Conservation (phyloP, 345 rosid species). For the Hibiscus tridactylites region DNA sequence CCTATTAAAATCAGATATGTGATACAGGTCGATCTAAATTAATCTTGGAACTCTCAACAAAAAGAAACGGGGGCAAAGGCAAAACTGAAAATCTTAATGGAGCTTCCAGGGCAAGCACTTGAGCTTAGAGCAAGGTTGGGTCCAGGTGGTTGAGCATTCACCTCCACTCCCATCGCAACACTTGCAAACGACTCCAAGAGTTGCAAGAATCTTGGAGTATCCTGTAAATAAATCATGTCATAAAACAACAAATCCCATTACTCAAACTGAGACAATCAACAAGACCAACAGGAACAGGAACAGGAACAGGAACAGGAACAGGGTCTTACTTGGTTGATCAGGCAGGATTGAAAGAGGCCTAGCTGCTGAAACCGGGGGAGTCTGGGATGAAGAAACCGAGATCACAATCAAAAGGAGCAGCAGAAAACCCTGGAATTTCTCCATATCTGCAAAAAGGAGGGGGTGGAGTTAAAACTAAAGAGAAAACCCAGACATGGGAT, state of each 20-base stretch:
- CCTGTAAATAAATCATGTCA: slow-evolving; percentile 8
- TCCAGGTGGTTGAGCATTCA: slow-evolving; percentile 39
- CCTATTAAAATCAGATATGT: too few relatives aligned
- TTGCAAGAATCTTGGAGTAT: slow-evolving; percentile 30
- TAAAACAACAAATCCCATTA: not conserved
- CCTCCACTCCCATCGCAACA: slow-evolving; percentile 41
- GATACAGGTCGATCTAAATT: too few relatives aligned
- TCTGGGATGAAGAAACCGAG: not conserved
- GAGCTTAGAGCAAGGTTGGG: slow-evolving; percentile 38
- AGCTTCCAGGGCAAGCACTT: slow-evolving; percentile 53
- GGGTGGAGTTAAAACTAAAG: not conserved
- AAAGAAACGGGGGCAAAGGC: too few relatives aligned
- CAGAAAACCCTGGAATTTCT: not conserved
- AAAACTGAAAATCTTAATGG: not conserved
- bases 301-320: not conserved
- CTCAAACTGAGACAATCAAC: too few relatives aligned
- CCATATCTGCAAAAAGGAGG: not conserved
- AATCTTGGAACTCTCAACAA: not conserved
- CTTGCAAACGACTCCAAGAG: slow-evolving; percentile 55
- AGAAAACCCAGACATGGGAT: not conserved
- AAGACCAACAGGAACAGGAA: not conserved
- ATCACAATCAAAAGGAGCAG: slow-evolving; percentile 1
- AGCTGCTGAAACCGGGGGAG: not conserved
- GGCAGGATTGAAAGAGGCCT: slow-evolving; percentile 8
- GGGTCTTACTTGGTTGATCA: slow-evolving; percentile 8